phyloP scores from a whole-genome alignment of 2,329 filamentous ascomycete species.

The Fusarium bulbicola region DNA sequence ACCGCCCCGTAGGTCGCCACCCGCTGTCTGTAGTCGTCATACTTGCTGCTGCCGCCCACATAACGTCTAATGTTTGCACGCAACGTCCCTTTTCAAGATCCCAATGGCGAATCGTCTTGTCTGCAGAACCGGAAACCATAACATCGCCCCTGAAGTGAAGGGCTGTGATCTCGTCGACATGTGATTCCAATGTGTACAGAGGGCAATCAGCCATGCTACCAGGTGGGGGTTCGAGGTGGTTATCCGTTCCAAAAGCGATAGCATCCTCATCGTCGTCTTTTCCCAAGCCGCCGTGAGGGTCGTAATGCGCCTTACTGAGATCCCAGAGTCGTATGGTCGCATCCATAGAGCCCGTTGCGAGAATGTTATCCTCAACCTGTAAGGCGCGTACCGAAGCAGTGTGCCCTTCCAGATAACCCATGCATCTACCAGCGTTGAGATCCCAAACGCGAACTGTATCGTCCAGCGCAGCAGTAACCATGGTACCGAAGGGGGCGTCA shows the following conservation, averaged over 20 bases:
- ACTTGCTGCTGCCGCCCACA: constrained; percentile 91
- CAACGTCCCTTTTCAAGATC: constrained; percentile 97
- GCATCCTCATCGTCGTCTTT: constrained; percentile 72
- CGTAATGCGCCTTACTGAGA: constrained; percentile 86
- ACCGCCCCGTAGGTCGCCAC: constrained; percentile 79
- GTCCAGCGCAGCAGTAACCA: constrained; percentile 91
- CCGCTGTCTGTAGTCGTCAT: constrained; percentile 67
- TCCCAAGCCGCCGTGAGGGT: constrained; percentile 71
- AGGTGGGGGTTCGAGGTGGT: constrained; percentile 74
- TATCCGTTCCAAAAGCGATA: constrained; percentile 77
- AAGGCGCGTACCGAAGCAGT: constrained; percentile 91
- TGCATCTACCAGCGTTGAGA: constrained; percentile 89
- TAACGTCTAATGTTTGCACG: constrained; percentile 95
- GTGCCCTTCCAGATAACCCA: constrained; percentile 91
- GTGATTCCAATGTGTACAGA: constrained; percentile 86
- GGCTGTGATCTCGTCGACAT: constrained; percentile 94
- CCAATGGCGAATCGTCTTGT: constrained; percentile 98
- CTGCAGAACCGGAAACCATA: constrained; percentile 92
- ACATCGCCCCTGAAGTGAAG: constrained; percentile 90
- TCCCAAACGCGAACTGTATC: constrained; percentile 98
- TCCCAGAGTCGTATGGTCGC: constrained; percentile 97
- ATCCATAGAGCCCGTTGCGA: constrained; percentile 94
- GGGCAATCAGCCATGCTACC: constrained; percentile 90
- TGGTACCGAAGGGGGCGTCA: constrained; percentile 94
- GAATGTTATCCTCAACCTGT: constrained; percentile 94